Base-by-base conservation (phyloP, 768 basidiomycete genomes). In the Lenzites betulinus region DNA sequence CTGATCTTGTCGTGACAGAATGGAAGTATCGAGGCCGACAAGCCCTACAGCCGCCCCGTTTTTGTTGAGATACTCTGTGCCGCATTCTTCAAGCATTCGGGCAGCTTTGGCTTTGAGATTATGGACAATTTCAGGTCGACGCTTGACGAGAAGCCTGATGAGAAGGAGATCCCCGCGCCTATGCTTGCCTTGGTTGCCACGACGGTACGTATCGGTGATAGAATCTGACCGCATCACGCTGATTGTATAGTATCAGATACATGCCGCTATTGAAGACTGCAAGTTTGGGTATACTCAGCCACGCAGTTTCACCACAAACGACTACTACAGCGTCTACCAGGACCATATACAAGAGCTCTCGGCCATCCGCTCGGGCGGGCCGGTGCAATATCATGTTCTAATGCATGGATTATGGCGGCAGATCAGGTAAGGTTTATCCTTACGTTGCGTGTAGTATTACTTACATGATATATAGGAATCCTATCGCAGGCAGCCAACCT, bases 141-240 rank as follows among this genome's bases (percentile, higher is more conserved):
- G 13, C 36, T 57, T 8, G 36, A 46, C 1, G 55, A 57, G 1
- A 49, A 48, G 36, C 55, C 55, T 6, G 47, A 57, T 8, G 56
- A 57, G 47, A 57, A 57, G 56, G 56, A 57, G 47, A 57, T 57
- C 11, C 56, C 56, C 7, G 56, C 48, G 2, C 7, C 56, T 2
- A 49, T 57, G 56, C 48, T 57, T 16, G 47, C 56, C 0, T 38
- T 57, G 3, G 47, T 50, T 1, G 23, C 56, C 12, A 57, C 56
- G 0, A 38, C 56, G 47, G 56, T 50, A 49, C 9, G 53, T 44
- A 22, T n/a, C 22, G 16, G n/a, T 44, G n/a, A 22, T 44, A 13
- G 4, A 5, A 22, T 44, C 43, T 7, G 22, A 9, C 8, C 20
- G 15, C 20, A 42, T 13, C 15, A 20, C 5, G 13, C 41, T 33